phyloP scores from a whole-genome alignment of 2,329 filamentous ascomycete species.

The Ascosphaera aggregata region DNA sequence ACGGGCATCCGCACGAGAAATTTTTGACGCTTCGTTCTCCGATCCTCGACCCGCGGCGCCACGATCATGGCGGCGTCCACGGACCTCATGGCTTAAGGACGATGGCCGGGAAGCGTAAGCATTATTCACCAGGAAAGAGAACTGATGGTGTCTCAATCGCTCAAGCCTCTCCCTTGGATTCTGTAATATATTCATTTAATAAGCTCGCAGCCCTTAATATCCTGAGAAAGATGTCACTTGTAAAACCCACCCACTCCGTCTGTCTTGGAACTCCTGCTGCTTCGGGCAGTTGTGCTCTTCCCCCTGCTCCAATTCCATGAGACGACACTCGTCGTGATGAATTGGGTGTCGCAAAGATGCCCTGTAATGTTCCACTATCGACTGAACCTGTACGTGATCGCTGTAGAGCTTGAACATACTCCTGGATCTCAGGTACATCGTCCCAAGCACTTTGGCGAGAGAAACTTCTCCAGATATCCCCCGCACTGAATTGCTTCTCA shows the following conservation, averaged over 20 bases:
- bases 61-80: not conserved
- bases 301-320: conserved; percentile 1
- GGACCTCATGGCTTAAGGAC: conserved; percentile 2
- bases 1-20: not conserved
- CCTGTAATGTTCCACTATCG: conserved; percentile 15
- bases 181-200: conserved; percentile 30
- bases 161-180: conserved; percentile 48
- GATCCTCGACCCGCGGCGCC: not conserved
- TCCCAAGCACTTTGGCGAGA: conserved; percentile 82
- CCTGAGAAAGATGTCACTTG: conserved; percentile 21
- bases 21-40: not conserved
- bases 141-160: conserved; percentile 43
- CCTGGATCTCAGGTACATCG: conserved; percentile 64
- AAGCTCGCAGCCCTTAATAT: conserved; percentile 20
- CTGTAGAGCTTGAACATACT: conserved; percentile 59
- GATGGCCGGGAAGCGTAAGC: not conserved
- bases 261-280: conserved; percentile 72
- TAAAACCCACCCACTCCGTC: conserved; percentile 77
- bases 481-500: conserved; percentile 4
- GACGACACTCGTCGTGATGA: conserved; percentile 21
- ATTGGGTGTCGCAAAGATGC: conserved; percentile 8
- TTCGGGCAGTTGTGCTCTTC: conserved; percentile 36
- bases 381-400: conserved; percentile 31
- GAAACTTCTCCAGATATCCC: conserved; percentile 40
- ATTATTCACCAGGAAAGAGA: conserved; percentile 28